Evolutionary conservation across 2,329 filamentous ascomycete genomes (phyloP).

Genomic region (Scedosporium aurantiacum): DNA sequence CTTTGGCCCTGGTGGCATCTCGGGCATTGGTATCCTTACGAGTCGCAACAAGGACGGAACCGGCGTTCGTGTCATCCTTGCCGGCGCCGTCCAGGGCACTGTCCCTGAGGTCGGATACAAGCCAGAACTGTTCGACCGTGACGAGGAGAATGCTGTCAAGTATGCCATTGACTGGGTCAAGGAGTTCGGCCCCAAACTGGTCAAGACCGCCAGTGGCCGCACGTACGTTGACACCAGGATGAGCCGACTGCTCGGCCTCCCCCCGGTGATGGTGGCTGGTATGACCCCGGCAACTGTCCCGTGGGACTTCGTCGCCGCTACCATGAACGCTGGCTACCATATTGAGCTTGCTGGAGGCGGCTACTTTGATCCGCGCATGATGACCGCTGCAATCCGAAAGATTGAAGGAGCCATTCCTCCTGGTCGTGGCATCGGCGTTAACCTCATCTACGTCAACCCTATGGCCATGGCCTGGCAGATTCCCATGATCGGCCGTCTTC

Average conservation of each 20-base stretch:
- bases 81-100: slow-evolving; percentile 83
- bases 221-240: slow-evolving; percentile 96
- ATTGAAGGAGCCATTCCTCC: slow-evolving; percentile 76
- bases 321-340: slow-evolving; percentile 92
- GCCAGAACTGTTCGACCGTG: slow-evolving; percentile 91
- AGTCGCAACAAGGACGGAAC: slow-evolving; percentile 99
- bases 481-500: slow-evolving; percentile 66
- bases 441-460: slow-evolving; percentile 85
- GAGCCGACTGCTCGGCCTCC: slow-evolving; percentile 73
- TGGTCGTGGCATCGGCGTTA: slow-evolving; percentile 78
- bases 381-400: slow-evolving; percentile 74
- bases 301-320: slow-evolving; percentile 85
- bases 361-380: slow-evolving; percentile 71
- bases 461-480: slow-evolving; percentile 90
- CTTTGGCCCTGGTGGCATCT: slow-evolving; percentile 94
- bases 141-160: slow-evolving; percentile 87
- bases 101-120: slow-evolving; percentile 93
- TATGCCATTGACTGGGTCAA: slow-evolving; percentile 97
- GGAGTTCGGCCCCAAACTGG: slow-evolving; percentile 84
- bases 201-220: slow-evolving; percentile 78
- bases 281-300: slow-evolving; percentile 88
- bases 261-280: slow-evolving; percentile 81
- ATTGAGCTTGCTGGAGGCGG: slow-evolving; percentile 84
- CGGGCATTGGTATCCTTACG: slow-evolving; percentile 86
- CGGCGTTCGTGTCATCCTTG: slow-evolving; percentile 90